These are phyloP conservation scores for Cladobotryum mycophilum DNA, from an alignment of 2,329 filamentous ascomycete genomes.

Conservation along the genomic window DNA sequence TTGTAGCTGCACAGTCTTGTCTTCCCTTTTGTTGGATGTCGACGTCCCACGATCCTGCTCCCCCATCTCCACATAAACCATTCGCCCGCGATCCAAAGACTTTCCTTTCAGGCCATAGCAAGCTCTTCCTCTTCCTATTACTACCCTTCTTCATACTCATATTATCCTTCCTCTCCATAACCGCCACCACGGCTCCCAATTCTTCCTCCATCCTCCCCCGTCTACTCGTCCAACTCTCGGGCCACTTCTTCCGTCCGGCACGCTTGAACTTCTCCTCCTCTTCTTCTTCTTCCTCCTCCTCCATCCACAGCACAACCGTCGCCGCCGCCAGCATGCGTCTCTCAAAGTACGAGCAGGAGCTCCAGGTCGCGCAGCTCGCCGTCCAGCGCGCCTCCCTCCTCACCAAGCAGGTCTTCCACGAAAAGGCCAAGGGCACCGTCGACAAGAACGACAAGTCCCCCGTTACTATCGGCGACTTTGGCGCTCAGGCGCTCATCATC, in stretches of 20 bases:
- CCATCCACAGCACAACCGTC: conserved; percentile 17
- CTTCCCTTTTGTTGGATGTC: not conserved
- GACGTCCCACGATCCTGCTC: not conserved
- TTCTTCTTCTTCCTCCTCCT: conserved; percentile 14
- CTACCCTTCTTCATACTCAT: conserved; percentile 20
- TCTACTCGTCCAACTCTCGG: conserved; percentile 21
- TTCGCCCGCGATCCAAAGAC: not conserved
- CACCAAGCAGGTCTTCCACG: conserved; percentile 54
- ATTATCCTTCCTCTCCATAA: conserved; percentile 23
- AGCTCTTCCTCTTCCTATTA: not conserved
- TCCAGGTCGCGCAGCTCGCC: conserved; percentile 77
- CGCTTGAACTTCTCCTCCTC: no score
- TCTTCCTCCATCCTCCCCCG: conserved; percentile 16
- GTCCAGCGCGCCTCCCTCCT: conserved; percentile 67
- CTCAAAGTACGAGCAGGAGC: conserved; percentile 64
- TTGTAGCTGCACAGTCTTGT: not conserved
- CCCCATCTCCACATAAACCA: conserved; percentile 9
- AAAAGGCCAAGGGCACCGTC: conserved; percentile 89
- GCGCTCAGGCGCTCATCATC: conserved; percentile 94
- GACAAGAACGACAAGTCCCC: conserved; percentile 89
- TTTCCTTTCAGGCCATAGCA: not conserved
- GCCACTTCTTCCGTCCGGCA: conserved; percentile 16
- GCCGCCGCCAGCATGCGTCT: conserved; percentile 26
- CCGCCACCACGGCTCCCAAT: conserved; percentile 5
- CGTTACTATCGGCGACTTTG: conserved; percentile 96